Percentiles rank a stretch among this genome's conserved stretches.
These are phyloP conservation scores for Fusarium clavum DNA, from an alignment of 2,329 filamentous ascomycete genomes.

Conservation along the genomic window DNA sequence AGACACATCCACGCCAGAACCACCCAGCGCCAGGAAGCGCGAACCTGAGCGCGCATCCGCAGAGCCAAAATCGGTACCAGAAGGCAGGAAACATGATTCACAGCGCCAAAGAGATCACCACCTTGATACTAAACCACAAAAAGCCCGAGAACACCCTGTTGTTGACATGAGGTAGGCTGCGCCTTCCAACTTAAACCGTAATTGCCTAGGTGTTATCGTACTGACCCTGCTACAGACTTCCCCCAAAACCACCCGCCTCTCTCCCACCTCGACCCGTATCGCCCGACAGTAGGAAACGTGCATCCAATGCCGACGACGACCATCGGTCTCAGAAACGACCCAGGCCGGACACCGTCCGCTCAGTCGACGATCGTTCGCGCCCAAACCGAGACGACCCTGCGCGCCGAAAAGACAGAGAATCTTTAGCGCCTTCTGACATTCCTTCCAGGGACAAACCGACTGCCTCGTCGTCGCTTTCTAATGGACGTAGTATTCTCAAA, in stretches of 20 bases:
- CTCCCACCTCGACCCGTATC: constrained; percentile 54
- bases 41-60: constrained; percentile 49
- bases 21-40: constrained; percentile 48
- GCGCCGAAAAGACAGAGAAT: constrained; percentile 49
- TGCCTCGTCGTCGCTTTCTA: constrained; percentile 49
- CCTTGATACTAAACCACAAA: constrained; percentile 49
- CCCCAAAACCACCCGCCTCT: constrained; percentile 53
- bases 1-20: constrained; percentile 54
- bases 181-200: not conserved
- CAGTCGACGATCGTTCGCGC: constrained; percentile 50
- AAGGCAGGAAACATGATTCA: constrained; percentile 43
- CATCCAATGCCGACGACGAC: constrained; percentile 58
- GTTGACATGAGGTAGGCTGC: constrained; percentile 49
- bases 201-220: constrained; percentile 9
- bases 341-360: constrained; percentile 54
- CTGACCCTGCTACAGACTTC: constrained; percentile 48
- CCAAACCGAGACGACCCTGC: constrained; percentile 50
- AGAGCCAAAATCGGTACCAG: constrained; percentile 37
- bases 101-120: constrained; percentile 42
- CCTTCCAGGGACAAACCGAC: constrained; percentile 46
- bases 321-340: constrained; percentile 60
- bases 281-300: constrained; percentile 61
- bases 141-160: constrained; percentile 44
- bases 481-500: constrained; percentile 53
- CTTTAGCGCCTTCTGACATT: constrained; percentile 47